Evolutionary conservation across 1,284 basidiomycete genomes (phyloP).

Genomic region (Austroboletus rostrupii): DNA sequence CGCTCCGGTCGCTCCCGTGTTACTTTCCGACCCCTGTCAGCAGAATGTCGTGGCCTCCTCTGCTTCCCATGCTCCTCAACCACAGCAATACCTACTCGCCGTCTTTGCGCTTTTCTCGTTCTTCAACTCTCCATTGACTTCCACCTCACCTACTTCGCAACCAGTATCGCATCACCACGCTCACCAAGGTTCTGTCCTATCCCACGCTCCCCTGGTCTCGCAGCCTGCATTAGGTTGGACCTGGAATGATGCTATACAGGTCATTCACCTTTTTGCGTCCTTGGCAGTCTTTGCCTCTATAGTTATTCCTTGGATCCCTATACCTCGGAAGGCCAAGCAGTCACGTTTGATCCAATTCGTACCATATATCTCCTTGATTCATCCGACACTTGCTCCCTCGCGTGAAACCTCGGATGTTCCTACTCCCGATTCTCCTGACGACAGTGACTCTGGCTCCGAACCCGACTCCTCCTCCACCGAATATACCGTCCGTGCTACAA

Average conservation of each 20-base stretch:
- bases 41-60: constrained; percentile 12
- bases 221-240: constrained; percentile 32
- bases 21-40: constrained; percentile 14
- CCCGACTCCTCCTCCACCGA: constrained; percentile 31
- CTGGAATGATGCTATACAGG: constrained; percentile 50
- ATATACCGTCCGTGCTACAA: constrained; percentile 20
- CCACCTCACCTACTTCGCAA: constrained; percentile 24
- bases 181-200: constrained; percentile 40
- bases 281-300: constrained; percentile 57
- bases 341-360: constrained; percentile 21
- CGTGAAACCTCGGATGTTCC: constrained; percentile 14
- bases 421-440: constrained; percentile 20
- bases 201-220: constrained; percentile 17
- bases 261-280: constrained; percentile 60
- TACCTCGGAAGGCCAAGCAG: constrained; percentile 20
- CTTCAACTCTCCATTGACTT: constrained; percentile 65
- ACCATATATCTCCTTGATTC: constrained; percentile 19
- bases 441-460: constrained; percentile 26
- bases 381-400: constrained; percentile 5
- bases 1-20: constrained; percentile 11
- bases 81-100: constrained; percentile 69
- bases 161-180: constrained; percentile 32
- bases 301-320: constrained; percentile 47
- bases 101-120: constrained; percentile 73
- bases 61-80: constrained; percentile 21